Evolutionary conservation across 129 eudicot genomes (phyloP).

Genomic region (Smallanthus sonchifolius): DNA sequence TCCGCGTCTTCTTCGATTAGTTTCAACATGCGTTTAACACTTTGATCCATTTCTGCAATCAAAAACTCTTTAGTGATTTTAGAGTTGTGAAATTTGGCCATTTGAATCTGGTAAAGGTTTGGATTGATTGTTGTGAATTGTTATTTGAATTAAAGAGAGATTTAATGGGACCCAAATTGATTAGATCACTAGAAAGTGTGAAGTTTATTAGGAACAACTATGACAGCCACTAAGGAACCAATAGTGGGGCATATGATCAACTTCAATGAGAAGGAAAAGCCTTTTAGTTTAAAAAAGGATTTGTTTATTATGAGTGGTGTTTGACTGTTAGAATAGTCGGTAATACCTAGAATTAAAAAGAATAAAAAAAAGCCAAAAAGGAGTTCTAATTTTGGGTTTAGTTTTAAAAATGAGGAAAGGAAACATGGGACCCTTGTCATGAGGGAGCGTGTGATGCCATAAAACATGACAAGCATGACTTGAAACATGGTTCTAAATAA

Average conservation of each 20-base stretch:
- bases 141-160: slow-evolving; percentile 18
- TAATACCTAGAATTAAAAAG: slow-evolving; percentile 4
- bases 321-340: slow-evolving; percentile 23
- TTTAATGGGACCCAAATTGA: slow-evolving; percentile 26
- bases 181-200: slow-evolving; percentile 33
- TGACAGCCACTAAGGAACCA: slow-evolving; percentile 47
- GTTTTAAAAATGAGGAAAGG: slow-evolving; percentile 1
- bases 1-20: slow-evolving; percentile 92
- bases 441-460: slow-evolving; percentile 16
- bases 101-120: not conserved
- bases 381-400: not conserved
- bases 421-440: slow-evolving; percentile 22
- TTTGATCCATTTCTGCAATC: slow-evolving; percentile 83
- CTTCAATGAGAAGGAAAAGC: slow-evolving; percentile 21
- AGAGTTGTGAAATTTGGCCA: slow-evolving; percentile 12
- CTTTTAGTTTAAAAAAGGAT: slow-evolving; percentile 17
- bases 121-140: slow-evolving; percentile 8
- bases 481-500: not conserved
- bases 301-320: slow-evolving; percentile 11
- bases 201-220: slow-evolving; percentile 30
- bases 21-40: slow-evolving; percentile 74
- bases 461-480: not conserved
- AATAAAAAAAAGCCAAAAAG: slow-evolving; percentile 13
- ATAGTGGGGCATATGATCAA: slow-evolving; percentile 30
- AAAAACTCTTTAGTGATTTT: slow-evolving; percentile 36